phyloP scores from a whole-genome alignment of 1,284 basidiomycete species.

The Volvariella volvacea region DNA sequence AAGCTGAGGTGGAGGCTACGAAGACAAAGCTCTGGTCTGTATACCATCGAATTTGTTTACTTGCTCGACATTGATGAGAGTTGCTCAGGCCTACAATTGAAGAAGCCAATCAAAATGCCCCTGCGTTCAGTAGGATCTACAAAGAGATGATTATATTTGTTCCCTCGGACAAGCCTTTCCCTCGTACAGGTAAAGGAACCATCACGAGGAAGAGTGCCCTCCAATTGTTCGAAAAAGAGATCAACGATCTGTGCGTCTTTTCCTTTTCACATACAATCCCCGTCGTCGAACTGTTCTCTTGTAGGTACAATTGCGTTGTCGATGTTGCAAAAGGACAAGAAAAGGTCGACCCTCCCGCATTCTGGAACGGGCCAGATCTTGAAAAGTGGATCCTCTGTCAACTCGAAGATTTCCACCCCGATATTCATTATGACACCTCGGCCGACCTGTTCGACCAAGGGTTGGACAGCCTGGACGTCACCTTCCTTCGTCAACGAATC shows the following conservation, averaged over 20 bases:
- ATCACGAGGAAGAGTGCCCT: slow-evolving; percentile 29
- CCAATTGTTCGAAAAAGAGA: slow-evolving; percentile 23
- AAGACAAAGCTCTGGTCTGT: slow-evolving; percentile 29
- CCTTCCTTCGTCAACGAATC: slow-evolving; percentile 27
- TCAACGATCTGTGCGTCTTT: slow-evolving; percentile 24
- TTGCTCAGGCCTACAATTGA: slow-evolving; percentile 23
- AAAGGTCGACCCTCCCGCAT: slow-evolving; percentile 13
- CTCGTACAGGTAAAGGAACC: slow-evolving; percentile 28
- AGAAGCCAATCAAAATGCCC: slow-evolving; percentile 31
- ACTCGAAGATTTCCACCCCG: slow-evolving; percentile 16
- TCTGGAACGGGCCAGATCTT: slow-evolving; percentile 17
- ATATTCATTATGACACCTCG: slow-evolving; percentile 11
- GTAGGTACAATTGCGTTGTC: slow-evolving; percentile 25
- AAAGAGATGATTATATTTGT: slow-evolving; percentile 34
- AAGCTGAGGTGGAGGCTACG: slow-evolving; percentile 20
- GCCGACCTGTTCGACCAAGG: slow-evolving; percentile 31
- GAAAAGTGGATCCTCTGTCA: slow-evolving; percentile 23
- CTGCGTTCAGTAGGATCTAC: slow-evolving; percentile 32
- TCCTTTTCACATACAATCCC: not conserved
- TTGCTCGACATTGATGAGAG: no score
- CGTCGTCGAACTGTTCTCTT: not conserved
- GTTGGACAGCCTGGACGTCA: slow-evolving; percentile 28
- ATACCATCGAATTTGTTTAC: no score
- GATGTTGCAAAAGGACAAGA: slow-evolving; percentile 10
- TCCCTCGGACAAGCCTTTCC: slow-evolving; percentile 23